Conservation (phyloP, 73 alveolate genomes). For the Paraurostyla sp. region DNA sequence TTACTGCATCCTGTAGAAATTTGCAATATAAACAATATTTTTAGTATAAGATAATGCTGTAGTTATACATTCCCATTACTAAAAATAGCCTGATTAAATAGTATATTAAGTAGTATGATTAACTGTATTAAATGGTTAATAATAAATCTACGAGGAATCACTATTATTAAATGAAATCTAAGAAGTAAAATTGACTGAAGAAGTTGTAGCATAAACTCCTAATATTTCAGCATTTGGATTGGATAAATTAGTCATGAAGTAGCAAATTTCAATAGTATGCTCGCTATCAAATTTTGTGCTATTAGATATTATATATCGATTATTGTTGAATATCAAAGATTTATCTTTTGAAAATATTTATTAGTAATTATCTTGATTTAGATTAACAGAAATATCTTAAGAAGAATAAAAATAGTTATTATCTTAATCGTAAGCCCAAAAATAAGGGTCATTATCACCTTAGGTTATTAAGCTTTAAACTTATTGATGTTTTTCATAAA, state of each 20-base stretch:
- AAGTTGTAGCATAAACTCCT: not conserved
- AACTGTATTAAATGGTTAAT: not conserved
- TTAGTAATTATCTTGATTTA: not conserved
- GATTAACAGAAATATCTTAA: not conserved
- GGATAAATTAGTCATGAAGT: not conserved
- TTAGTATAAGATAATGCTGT: not conserved
- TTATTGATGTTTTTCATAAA: not conserved
- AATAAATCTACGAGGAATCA: not conserved
- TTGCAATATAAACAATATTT: not conserved
- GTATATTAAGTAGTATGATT: not conserved
- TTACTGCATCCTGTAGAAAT: not conserved
- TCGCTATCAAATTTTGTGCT: constrained; percentile 39
- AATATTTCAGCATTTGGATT: not conserved
- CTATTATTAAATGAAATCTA: not conserved
- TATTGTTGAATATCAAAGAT: not conserved
- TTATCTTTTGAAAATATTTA: not conserved
- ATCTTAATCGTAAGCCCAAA: constrained; percentile 24
- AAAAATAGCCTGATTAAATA: not conserved
- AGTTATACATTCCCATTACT: constrained; percentile 41
- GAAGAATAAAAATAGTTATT: not conserved
- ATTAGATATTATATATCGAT: not conserved
- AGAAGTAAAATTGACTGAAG: not conserved
- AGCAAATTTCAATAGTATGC: constrained; percentile 42
- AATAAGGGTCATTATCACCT: not conserved
- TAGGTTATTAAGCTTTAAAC: not conserved